These are phyloP conservation scores for Talaromyces islandicus DNA, from an alignment of 2,329 filamentous ascomycete species.

Conservation along the genomic window DNA sequence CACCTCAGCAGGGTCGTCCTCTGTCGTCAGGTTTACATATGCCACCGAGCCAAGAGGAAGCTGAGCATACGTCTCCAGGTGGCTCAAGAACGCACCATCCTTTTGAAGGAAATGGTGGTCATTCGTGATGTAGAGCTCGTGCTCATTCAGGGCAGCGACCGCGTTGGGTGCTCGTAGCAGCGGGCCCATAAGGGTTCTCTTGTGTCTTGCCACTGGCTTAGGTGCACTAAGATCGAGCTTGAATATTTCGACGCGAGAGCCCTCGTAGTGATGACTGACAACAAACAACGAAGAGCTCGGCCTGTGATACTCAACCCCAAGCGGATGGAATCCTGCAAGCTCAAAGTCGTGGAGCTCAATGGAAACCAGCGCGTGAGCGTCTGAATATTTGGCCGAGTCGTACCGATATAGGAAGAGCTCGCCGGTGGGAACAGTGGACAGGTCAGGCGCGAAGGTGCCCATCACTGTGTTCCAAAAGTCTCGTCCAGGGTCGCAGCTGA, in stretches of 20 bases:
- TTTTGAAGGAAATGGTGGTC: conserved; percentile 12
- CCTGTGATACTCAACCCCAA: conserved; percentile 13
- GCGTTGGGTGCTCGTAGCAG: conserved; percentile 12
- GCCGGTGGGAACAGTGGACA: not conserved
- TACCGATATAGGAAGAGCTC: conserved; percentile 6
- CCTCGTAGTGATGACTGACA: conserved; percentile 12
- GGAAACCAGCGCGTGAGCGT: not conserved
- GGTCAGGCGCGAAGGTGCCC: conserved; percentile 8
- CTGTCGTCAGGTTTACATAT: conserved; percentile 9
- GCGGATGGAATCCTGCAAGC: conserved; percentile 12
- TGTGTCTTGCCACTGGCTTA: conserved; percentile 4
- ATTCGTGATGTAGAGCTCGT: conserved; percentile 14
- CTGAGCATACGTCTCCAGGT: conserved; percentile 11
- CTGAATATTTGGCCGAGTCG: not conserved
- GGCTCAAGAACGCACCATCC: not conserved
- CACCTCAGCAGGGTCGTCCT: not conserved
- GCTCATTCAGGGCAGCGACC: conserved; percentile 5
- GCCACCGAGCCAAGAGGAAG: conserved; percentile 8
- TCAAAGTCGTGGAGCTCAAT: conserved; percentile 8
- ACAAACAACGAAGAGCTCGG: conserved; percentile 11
- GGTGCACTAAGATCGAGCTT: conserved; percentile 5
- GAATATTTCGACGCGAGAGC: conserved; percentile 14
- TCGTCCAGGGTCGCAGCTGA: conserved; percentile 11
- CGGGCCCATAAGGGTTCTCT: conserved; percentile 4
- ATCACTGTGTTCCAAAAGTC: conserved; percentile 12